Conservation (phyloP, 2,329 filamentous ascomycete species). For the Colletotrichum lentis region DNA sequence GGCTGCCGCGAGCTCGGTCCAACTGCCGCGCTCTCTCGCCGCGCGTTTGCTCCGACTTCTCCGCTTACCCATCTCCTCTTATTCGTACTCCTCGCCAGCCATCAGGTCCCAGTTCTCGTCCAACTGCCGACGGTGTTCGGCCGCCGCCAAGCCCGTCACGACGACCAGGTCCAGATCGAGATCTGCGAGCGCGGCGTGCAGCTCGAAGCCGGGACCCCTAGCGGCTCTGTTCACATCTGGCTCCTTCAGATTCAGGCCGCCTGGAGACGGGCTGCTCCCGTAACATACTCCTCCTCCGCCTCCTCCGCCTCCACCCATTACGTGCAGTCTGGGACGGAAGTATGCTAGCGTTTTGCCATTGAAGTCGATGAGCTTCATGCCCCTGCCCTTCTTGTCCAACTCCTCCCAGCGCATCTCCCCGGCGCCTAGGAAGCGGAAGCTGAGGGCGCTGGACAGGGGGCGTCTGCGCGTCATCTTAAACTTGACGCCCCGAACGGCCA, state of each 20-base stretch:
- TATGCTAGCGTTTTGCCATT: constrained; percentile 22
- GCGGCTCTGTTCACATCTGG: not conserved
- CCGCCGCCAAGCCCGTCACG: constrained; percentile 34
- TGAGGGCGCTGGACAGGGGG: constrained; percentile 24
- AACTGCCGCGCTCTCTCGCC: not conserved
- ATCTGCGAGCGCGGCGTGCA: constrained; percentile 29
- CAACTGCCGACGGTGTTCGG: constrained; percentile 35
- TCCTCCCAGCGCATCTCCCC: constrained; percentile 35
- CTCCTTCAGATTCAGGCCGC: not conserved
- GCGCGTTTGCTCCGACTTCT: not conserved
- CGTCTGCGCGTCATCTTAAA: constrained; percentile 33
- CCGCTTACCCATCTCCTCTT: not conserved
- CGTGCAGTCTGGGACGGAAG: constrained; percentile 26
- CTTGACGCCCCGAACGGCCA: constrained; percentile 27
- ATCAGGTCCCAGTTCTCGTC: constrained; percentile 25
- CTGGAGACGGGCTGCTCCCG: not conserved
- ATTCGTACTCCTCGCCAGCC: not conserved
- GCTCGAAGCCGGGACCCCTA: constrained; percentile 30
- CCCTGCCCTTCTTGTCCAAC: constrained; percentile 12
- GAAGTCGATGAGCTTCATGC: constrained; percentile 34
- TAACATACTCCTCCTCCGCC: not conserved
- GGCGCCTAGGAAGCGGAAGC: constrained; percentile 28
- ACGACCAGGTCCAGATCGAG: constrained; percentile 35
- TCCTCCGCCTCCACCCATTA: not conserved
- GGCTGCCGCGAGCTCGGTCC: constrained; percentile 2